phyloP scores from a whole-genome alignment of 257 asterid genomes.

The Penstemon newberryi region DNA sequence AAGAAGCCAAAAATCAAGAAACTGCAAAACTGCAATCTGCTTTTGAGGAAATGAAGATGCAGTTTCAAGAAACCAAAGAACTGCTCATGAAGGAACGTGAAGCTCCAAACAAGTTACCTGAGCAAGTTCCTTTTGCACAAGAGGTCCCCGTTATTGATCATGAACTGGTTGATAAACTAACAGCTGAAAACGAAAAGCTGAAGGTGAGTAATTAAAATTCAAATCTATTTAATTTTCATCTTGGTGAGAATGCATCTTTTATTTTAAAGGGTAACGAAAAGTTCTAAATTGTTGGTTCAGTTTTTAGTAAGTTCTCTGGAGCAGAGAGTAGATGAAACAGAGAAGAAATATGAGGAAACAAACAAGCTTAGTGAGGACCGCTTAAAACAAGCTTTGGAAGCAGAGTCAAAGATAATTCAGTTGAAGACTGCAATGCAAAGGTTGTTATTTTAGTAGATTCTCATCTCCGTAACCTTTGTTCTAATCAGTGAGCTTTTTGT shows the following conservation, averaged over 20 bases:
- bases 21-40: constrained; percentile 55
- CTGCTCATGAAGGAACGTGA: constrained; percentile 47
- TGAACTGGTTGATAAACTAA: constrained; percentile 52
- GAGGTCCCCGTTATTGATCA: constrained; percentile 49
- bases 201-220: constrained; percentile 50
- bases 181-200: constrained; percentile 76
- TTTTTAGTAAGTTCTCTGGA: constrained; percentile 60
- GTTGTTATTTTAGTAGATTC: constrained; percentile 33
- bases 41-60: constrained; percentile 57
- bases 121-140: constrained; percentile 32
- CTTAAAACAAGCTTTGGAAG: constrained; percentile 66
- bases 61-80: constrained; percentile 54
- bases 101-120: constrained; percentile 36
- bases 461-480: constrained; percentile 13
- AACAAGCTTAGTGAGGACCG: constrained; percentile 65
- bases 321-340: constrained; percentile 64
- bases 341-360: constrained; percentile 64
- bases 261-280: constrained; percentile 19
- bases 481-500: neutral
- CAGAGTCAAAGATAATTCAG: constrained; percentile 70
- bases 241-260: constrained; percentile 25
- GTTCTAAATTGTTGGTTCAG: constrained; percentile 43
- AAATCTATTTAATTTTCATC: constrained; percentile 17
- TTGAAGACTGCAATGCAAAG: constrained; percentile 73
- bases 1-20: constrained; percentile 65